Evolutionary conservation across 1,284 basidiomycete species (phyloP), one percentile per base, ranked within the genome.

Genomic region (Trichosporon ovoides): DNA sequence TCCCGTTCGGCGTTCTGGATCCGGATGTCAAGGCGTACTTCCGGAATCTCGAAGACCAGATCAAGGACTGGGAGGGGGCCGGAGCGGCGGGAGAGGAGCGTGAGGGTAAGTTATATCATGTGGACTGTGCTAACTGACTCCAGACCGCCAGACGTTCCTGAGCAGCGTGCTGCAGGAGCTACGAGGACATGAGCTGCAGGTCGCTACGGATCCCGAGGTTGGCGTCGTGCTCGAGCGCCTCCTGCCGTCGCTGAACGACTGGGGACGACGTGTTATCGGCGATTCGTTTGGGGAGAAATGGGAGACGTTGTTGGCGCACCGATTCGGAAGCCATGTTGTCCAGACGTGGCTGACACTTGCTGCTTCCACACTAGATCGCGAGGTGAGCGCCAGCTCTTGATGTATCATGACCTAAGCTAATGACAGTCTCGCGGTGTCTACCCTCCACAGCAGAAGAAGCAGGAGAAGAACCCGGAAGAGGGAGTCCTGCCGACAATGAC

Each of bases 11-110:
- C 59, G 87, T 85, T 64, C 84, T 93, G 12, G 91, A 94, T 66
- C 83, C 84, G 31, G 91, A 94, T 70, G 80, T 94, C 37, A 94
- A 94, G 76, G 89, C 91, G 1, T 95, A 95, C 75, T 94, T 94
- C 71, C 80, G 87, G 38, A 90, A 86, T 2, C 88, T 94, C 10
- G 89, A 94, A 66, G 80, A 86, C 31, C 89, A 91, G 71, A 84
- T 95, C 49, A 85, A 85, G 59, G 86, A 89, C 66, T 94, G 91
- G 88, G 88, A 92, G 71, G 82, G 83, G 0, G 68, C 75, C 2
- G 34, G 19, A 52, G 68, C 40, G 61, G 73, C 37, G 9, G 81
- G 73, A 28, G 81, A 82, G 58, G 80, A 80, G 62, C 87, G 89
- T 64, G 89, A 92, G 82, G 85, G 90, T 89, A 66, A 64, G 83